Conservation (phyloP, 805 yeast species). For the Cyberlindnera saturnus region DNA sequence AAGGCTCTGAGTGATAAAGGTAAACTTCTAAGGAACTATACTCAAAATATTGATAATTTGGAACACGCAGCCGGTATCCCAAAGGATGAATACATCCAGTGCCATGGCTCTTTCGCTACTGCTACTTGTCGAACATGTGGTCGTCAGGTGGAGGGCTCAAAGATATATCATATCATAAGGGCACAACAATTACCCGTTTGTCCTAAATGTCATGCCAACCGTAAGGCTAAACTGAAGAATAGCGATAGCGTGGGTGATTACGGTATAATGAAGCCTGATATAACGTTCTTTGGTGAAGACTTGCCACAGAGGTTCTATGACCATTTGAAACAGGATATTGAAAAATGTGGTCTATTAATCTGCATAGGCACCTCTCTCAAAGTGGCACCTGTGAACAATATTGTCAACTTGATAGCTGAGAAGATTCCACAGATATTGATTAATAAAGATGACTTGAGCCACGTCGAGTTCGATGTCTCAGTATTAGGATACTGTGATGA, state of each 20-base stretch:
- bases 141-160: slow-evolving; percentile 58
- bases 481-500: slow-evolving; percentile 81
- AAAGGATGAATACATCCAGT: slow-evolving; percentile 67
- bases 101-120: slow-evolving; percentile 88
- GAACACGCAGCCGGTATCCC: slow-evolving; percentile 76
- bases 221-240: slow-evolving; percentile 28
- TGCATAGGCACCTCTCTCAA: slow-evolving; percentile 89
- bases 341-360: slow-evolving; percentile 68
- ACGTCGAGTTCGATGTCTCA: slow-evolving; percentile 72
- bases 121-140: slow-evolving; percentile 82
- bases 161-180: slow-evolving; percentile 54
- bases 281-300: slow-evolving; percentile 85
- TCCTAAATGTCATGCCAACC: slow-evolving; percentile 51
- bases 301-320: slow-evolving; percentile 67
- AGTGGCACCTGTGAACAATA: slow-evolving; percentile 88
- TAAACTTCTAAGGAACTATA: slow-evolving; percentile 75
- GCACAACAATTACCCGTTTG: slow-evolving; percentile 62
- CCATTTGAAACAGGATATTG: slow-evolving; percentile 50
- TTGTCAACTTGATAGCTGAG: slow-evolving; percentile 67
- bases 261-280: slow-evolving; percentile 90
- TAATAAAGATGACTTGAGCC: slow-evolving; percentile 69
- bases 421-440: slow-evolving; percentile 78
- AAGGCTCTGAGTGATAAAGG: slow-evolving; percentile 67
- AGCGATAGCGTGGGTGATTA: slow-evolving; percentile 36
- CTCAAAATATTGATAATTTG: slow-evolving; percentile 86